These are phyloP conservation scores for Rhynchospora pubera DNA, from an alignment of 176 grass and related monocot species.

Conservation along the genomic window DNA sequence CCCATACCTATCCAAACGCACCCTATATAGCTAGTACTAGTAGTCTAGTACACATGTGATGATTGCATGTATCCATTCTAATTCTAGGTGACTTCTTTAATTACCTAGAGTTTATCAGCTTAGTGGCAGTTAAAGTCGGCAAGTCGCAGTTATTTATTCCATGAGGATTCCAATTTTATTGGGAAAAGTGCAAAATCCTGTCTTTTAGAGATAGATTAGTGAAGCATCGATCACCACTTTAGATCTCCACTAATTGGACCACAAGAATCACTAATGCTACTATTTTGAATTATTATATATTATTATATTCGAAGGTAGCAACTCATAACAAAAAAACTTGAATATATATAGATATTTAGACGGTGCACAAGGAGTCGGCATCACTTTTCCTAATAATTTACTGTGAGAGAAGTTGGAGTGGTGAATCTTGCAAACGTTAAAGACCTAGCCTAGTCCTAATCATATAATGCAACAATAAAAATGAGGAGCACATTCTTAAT, in stretches of 20 bases:
- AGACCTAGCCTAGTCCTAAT: not conserved
- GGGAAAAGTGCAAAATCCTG: not conserved
- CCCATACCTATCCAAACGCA: too few relatives aligned
- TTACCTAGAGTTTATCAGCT: not conserved
- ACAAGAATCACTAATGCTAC: not conserved
- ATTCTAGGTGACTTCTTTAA: not conserved
- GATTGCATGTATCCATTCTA: not conserved
- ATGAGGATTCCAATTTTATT: not conserved
- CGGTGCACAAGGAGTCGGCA: not conserved
- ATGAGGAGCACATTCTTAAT: too few relatives aligned
- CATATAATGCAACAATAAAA: too few relatives aligned
- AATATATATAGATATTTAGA: not conserved
- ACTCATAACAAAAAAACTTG: not conserved
- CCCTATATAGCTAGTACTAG: too few relatives aligned
- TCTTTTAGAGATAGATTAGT: not conserved
- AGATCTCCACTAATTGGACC: not conserved
- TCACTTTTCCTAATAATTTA: not conserved
- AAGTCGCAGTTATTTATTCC: not conserved
- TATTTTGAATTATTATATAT: not conserved
- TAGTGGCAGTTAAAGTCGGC: not conserved
- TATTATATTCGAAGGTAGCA: not conserved
- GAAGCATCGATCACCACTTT: not conserved
- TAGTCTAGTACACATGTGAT: not conserved
- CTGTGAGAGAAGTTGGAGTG: too few relatives aligned
- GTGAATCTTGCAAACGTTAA: not conserved